Percentiles rank a stretch among this genome's conserved stretches.
Evolutionary conservation across 164 flowering plant genomes (phyloP).

Genomic region (Chimonanthus praecox): DNA sequence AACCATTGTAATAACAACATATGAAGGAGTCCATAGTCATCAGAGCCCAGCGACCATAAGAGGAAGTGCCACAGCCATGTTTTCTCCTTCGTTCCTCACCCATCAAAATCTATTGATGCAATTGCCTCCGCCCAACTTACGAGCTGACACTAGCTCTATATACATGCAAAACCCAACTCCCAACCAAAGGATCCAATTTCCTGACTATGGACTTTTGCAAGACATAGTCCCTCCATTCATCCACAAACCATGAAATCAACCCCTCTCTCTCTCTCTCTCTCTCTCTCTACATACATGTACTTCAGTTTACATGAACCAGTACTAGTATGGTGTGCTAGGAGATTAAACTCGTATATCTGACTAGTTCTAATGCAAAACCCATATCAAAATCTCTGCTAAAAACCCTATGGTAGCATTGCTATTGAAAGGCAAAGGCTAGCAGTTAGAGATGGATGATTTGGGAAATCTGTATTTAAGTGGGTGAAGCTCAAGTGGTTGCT

Average conservation of each 20-base stretch:
- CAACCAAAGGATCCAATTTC: conserved; percentile 23
- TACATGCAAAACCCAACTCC: conserved; percentile 20
- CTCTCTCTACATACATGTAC: conserved; percentile 3
- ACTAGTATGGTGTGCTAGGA: conserved; percentile 7
- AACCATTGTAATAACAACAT: conserved; percentile 74
- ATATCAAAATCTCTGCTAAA: conserved; percentile 4
- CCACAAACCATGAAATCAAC: conserved; percentile 5
- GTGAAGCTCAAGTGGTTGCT: too few relatives aligned
- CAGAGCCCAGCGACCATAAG: conserved; percentile 64
- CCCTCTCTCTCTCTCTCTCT: conserved; percentile 5
- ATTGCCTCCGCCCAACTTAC: conserved; percentile 21
- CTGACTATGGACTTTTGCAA: conserved; percentile 50
- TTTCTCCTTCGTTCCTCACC: conserved; percentile 35
- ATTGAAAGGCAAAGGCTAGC: conserved; percentile 1
- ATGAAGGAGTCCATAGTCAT: conserved; percentile 91
- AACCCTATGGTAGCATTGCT: conserved; percentile 6
- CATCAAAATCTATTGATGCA: conserved; percentile 41
- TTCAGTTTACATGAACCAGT: conserved; percentile 8
- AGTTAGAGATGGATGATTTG: conserved; percentile 1
- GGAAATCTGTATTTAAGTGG: conserved; percentile 11
- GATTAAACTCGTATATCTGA: conserved; percentile 12
- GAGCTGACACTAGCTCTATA: conserved; percentile 12
- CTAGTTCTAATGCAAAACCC: conserved; percentile 11
- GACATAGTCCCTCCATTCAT: conserved; percentile 30
- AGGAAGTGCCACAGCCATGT: conserved; percentile 42